These are phyloP conservation scores for Phanerodontia chrysosporium DNA, from an alignment of 768 basidiomycete species.

Conservation along the genomic window DNA sequence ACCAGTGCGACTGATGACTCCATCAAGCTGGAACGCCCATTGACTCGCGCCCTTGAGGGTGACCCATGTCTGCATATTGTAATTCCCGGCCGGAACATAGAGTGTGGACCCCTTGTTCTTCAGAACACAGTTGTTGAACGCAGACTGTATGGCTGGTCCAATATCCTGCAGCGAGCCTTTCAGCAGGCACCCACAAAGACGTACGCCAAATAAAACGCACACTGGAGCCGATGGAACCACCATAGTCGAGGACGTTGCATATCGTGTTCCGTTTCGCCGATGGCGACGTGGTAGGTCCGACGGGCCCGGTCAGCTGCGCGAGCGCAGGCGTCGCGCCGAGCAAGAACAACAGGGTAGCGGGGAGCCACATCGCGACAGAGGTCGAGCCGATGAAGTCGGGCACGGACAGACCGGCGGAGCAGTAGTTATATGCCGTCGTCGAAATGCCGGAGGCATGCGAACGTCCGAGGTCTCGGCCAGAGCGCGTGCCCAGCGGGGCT, in stretches of 20 bases:
- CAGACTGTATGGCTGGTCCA: slow-evolving; percentile 25
- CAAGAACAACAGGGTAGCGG: background rate
- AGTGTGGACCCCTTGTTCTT: slow-evolving; percentile 21
- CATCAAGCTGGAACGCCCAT: slow-evolving; percentile 29
- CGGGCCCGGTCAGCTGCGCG: slow-evolving; percentile 21
- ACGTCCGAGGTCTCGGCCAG: background rate
- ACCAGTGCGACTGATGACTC: slow-evolving; percentile 27
- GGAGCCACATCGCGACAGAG: background rate
- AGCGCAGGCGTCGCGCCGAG: slow-evolving; percentile 2
- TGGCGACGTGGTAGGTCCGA: slow-evolving; percentile 22
- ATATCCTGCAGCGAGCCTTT: slow-evolving; percentile 11
- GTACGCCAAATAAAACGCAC: background rate
- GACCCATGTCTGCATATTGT: slow-evolving; percentile 28
- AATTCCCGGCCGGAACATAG: slow-evolving; percentile 25
- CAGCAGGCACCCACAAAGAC: background rate
- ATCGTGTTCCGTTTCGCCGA: slow-evolving; percentile 20
- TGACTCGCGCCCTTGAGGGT: slow-evolving; percentile 23
- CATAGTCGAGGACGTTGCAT: slow-evolving; percentile 27
- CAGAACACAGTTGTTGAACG: slow-evolving; percentile 26
- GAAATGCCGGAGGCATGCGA: background rate
- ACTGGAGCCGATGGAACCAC: slow-evolving; percentile 25
- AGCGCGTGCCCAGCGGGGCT: background rate
- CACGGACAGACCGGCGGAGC: background rate
- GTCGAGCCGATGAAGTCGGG: background rate
- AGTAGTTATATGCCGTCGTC: background rate